phyloP scores from a whole-genome alignment of 2,329 filamentous ascomycete species.

The Penicillium palitans region DNA sequence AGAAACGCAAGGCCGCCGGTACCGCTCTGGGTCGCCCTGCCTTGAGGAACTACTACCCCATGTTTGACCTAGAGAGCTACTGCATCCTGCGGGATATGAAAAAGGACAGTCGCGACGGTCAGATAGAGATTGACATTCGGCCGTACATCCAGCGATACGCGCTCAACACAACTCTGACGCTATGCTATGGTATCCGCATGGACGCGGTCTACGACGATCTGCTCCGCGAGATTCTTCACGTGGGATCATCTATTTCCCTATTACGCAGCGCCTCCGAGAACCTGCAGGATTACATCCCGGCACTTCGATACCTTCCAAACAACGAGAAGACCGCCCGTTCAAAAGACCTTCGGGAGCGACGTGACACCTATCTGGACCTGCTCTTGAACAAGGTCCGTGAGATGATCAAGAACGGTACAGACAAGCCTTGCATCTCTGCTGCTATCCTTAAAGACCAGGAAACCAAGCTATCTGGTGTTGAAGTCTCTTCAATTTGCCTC shows the following conservation, averaged over 20 bases:
- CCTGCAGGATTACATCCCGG: slow-evolving; percentile 73
- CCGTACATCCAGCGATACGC: slow-evolving; percentile 70
- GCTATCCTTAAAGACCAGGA: slow-evolving; percentile 67
- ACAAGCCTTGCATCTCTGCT: slow-evolving; percentile 64
- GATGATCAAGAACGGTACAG: slow-evolving; percentile 58
- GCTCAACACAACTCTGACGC: slow-evolving; percentile 69
- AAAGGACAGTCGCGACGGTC: slow-evolving; percentile 59
- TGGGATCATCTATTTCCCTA: slow-evolving; percentile 69
- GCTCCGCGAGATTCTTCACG: slow-evolving; percentile 68
- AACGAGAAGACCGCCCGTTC: slow-evolving; percentile 59
- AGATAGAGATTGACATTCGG: slow-evolving; percentile 62
- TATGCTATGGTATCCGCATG: slow-evolving; percentile 75
- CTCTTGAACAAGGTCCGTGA: slow-evolving; percentile 57
- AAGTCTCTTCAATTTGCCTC: slow-evolving; percentile 72
- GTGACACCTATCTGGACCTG: slow-evolving; percentile 63
- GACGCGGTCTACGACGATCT: slow-evolving; percentile 65
- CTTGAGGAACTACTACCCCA: slow-evolving; percentile 70
- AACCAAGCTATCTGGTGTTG: slow-evolving; percentile 64
- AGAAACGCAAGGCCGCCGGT: slow-evolving; percentile 69
- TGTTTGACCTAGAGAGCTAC: slow-evolving; percentile 71
- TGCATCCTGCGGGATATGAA: slow-evolving; percentile 68
- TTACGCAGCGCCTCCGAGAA: slow-evolving; percentile 73
- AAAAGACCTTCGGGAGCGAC: slow-evolving; percentile 60
- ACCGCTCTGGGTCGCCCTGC: slow-evolving; percentile 71
- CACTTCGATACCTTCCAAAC: slow-evolving; percentile 60